phyloP scores from a whole-genome alignment of 495 filamentous ascomycete genomes.

The Aspergillus mulundensis region DNA sequence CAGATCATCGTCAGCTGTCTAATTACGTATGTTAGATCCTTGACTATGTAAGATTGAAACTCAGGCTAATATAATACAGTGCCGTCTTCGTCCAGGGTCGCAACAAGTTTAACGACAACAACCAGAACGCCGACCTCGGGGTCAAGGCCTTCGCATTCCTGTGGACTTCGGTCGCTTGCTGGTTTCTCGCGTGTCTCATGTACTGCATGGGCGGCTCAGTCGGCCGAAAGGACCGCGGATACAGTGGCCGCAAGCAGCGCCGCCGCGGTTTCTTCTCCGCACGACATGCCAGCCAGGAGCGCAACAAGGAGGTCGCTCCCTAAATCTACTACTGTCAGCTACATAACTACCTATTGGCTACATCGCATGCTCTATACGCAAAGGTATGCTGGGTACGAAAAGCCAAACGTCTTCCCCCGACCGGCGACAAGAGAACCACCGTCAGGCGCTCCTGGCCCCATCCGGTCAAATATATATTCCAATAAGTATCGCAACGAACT shows the following conservation, averaged over 20 bases:
- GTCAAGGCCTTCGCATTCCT: slow-evolving; percentile 77
- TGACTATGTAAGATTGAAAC: background rate
- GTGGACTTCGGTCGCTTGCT: slow-evolving; percentile 70
- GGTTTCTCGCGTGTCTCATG: slow-evolving; percentile 65
- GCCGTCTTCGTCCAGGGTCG: slow-evolving; percentile 75
- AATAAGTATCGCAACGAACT: background rate
- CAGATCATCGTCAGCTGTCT: slow-evolving; percentile 58
- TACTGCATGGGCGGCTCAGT: slow-evolving; percentile 56
- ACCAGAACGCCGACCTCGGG: slow-evolving; percentile 59
- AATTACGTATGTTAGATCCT: slow-evolving; percentile 60
- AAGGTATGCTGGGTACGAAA: background rate
- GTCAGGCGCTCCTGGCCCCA: background rate
- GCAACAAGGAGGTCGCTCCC: slow-evolving; percentile 35
- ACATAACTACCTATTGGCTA: background rate
- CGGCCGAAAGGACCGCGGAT: slow-evolving; percentile 34
- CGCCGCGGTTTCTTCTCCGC: slow-evolving; percentile 43
- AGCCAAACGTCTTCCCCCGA: background rate
- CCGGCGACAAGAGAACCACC: background rate
- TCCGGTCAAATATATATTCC: background rate
- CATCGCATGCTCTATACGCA: background rate
- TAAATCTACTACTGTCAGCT: slow-evolving; percentile 16
- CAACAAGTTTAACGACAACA: slow-evolving; percentile 57
- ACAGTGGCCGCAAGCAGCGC: slow-evolving; percentile 39
- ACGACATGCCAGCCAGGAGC: slow-evolving; percentile 32
- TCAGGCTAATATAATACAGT: slow-evolving; percentile 31